Evolutionary conservation across 805 yeast species (phyloP), one percentile per base, ranked within the genome.

Genomic region (Candida bentonensis): DNA sequence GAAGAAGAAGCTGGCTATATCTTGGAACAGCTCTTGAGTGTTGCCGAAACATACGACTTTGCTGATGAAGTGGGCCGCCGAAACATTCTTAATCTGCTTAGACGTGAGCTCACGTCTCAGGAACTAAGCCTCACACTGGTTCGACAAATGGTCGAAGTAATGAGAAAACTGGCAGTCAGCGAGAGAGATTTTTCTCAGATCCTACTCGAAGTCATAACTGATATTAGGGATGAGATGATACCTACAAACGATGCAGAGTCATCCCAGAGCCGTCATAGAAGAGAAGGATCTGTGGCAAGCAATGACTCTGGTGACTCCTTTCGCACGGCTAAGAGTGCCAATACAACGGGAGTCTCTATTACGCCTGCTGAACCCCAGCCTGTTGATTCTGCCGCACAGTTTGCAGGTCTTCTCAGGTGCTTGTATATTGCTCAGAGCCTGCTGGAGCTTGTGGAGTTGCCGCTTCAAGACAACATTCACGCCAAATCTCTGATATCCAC

Each of bases 11-110:
- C 36, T n/a, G 5, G 17, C 13, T 87, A 78, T 56, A 74, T 87
- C 41, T 70, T 87, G 36, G 76, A 77, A 46, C 95, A 92, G 59
- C 60, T 89, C 20, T 58, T 89, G 30, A 60, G 66, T 7, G 72
- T 85, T 22, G 79, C 88, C 0, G 72, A 72, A 23, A 73, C 74
- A 30, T 82, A 81, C 56, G 97, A 92, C 59, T 86, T 76, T 55
- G 80, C 86, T 53, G 96, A 92, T 64, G 95, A 88, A 60, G 73
- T 82, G 41, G 96, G 96, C 20, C 74, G 96, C 56, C 72, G 95
- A 58, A 76, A 77, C 40, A 76, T 86, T 75, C 63, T 82, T 33
- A 70, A 67, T 23, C 68, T 75, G 1, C 61, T 79, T 3, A 69
- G 85, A 17, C 45, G 49, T n/a, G 52, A 60, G 2, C 42, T 61